Conservation (phyloP, 345 rosid genomes). For the Salix udensis region DNA sequence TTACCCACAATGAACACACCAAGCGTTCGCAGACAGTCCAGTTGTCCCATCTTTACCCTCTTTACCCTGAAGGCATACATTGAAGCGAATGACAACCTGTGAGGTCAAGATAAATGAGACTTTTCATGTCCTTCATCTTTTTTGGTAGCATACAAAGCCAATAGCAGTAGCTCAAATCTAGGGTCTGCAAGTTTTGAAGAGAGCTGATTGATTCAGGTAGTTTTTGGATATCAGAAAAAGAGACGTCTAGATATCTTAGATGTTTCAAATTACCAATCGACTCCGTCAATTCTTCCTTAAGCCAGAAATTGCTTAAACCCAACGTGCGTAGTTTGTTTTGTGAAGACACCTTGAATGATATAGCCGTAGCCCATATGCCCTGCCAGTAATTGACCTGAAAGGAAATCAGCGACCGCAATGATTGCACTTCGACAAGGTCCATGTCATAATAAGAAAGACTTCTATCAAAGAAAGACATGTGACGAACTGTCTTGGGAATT, state of each 20-base stretch:
- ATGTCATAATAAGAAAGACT: background rate
- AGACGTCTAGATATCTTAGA: slow-evolving; percentile 19
- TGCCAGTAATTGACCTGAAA: too few relatives aligned
- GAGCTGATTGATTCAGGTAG: slow-evolving; percentile 16
- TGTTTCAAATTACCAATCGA: slow-evolving; percentile 19
- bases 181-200: slow-evolving; percentile 21
- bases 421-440: background rate
- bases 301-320: accelerated
- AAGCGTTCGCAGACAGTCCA: slow-evolving; percentile 4
- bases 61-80: background rate
- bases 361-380: too few relatives aligned
- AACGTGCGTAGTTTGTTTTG: too few relatives aligned
- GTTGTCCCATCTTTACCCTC: slow-evolving; percentile 12
- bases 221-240: background rate
- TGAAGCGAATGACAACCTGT: background rate
- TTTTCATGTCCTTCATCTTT: background rate
- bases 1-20: slow-evolving; percentile 15
- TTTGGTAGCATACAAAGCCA: background rate
- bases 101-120: slow-evolving; percentile 5
- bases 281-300: background rate
- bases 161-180: background rate
- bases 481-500: background rate
- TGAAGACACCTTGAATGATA: too few relatives aligned
- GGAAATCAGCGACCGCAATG: background rate
- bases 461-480: background rate